These are phyloP conservation scores for Crithidia bombi DNA, from an alignment of 208 protist genomes.

Conservation along the genomic window DNA sequence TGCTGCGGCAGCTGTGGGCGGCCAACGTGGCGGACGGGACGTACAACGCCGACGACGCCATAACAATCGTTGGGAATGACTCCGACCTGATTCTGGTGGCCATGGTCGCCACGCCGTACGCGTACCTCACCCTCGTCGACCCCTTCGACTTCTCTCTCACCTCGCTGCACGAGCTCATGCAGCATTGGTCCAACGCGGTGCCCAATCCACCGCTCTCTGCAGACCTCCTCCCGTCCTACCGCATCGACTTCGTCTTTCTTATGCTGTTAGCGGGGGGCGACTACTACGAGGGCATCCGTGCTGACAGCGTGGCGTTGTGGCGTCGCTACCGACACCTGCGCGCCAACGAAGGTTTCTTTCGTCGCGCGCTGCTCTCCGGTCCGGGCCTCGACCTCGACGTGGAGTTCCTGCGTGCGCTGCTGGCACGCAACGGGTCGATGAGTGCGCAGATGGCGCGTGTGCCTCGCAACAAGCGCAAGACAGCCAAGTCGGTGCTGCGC, in stretches of 20 bases:
- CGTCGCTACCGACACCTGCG: conserved; percentile 74
- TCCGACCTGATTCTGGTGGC: conserved; percentile 81
- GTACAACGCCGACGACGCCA: conserved; percentile 62
- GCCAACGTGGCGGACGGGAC: conserved; percentile 25
- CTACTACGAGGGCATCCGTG: conserved; percentile 77
- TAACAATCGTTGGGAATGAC: conserved; percentile 81
- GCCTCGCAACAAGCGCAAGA: conserved; percentile 54
- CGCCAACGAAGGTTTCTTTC: conserved; percentile 66
- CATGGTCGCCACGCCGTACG: conserved; percentile 69
- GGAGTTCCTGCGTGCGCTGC: conserved; percentile 62
- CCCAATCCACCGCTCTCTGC: conserved; percentile 49
- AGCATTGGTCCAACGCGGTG: conserved; percentile 61
- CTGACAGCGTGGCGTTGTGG: conserved; percentile 55
- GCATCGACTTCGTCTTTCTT: conserved; percentile 86
- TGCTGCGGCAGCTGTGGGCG: conserved; percentile 52
- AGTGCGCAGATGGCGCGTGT: conserved; percentile 11
- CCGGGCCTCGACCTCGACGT: conserved; percentile 53
- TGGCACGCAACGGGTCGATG: conserved; percentile 23
- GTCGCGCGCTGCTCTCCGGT: conserved; percentile 47
- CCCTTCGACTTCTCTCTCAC: conserved; percentile 57
- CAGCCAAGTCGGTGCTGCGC: conserved; percentile 35
- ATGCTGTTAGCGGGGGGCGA: conserved; percentile 80
- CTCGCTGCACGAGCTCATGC: conserved; percentile 57
- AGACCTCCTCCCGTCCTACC: conserved; percentile 71
- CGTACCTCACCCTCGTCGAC: conserved; percentile 59